Evolutionary conservation across 192 early-diverging fungal species (phyloP).

Genomic region (Gryganskiella cystojenkinii): DNA sequence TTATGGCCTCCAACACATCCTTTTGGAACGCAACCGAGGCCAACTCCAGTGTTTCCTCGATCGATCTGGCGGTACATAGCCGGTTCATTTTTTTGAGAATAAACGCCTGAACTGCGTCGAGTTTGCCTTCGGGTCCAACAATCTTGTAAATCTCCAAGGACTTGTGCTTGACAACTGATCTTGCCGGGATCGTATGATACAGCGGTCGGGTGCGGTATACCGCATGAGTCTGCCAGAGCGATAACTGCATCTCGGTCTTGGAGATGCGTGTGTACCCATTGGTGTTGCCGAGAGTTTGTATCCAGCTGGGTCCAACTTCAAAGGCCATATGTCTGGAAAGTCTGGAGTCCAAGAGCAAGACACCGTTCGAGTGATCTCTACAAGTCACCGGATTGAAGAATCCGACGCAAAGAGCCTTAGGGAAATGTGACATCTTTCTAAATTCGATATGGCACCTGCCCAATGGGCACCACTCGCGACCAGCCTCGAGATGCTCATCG

Average conservation of each 20-base stretch:
- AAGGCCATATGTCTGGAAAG: constrained; percentile 17
- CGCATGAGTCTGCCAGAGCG: constrained; percentile 42
- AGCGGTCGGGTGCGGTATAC: constrained; percentile 2
- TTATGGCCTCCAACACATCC: neutral
- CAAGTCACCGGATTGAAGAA: constrained; percentile 43
- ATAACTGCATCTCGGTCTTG: constrained; percentile 19
- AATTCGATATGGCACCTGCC: constrained; percentile 47
- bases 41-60: neutral
- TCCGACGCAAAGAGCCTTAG: constrained; percentile 27
- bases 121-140: constrained; percentile 10
- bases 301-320: constrained; percentile 7
- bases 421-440: constrained; percentile 37
- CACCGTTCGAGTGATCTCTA: constrained; percentile 30
- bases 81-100: constrained; percentile 32
- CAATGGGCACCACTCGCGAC: constrained; percentile 23
- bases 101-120: constrained; percentile 39
- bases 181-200: constrained; percentile 20
- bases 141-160: constrained; percentile 44
- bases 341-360: constrained; percentile 31
- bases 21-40: too few species aligned
- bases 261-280: constrained; percentile 30
- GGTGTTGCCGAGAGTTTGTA: constrained; percentile 12
- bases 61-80: constrained; percentile 23
- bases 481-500: constrained; percentile 5
- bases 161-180: constrained; percentile 22